Percentiles rank a stretch among this genome's conserved stretches.
Evolutionary conservation across 108 stramenopile species (phyloP).

Genomic region (Skeletonema potamos): DNA sequence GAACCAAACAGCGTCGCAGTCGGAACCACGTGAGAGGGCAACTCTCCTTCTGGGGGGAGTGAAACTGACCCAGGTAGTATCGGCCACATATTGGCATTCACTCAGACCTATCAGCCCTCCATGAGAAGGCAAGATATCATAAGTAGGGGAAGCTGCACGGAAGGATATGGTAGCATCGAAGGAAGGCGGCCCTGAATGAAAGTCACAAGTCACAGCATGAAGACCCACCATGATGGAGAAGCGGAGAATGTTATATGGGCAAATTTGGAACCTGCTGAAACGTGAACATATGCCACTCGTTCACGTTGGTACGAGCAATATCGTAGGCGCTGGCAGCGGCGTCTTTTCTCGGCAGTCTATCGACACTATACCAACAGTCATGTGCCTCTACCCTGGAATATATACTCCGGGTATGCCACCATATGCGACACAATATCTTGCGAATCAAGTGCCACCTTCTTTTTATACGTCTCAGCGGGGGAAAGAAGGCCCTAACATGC

Average conservation of each 20-base stretch:
- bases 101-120: too few species aligned
- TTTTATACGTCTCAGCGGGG: not conserved
- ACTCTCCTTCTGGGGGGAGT: too few species aligned
- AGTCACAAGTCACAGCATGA: too few species aligned
- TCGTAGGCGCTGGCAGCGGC: slow-evolving; percentile 8
- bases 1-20: too few species aligned
- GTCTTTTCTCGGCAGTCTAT: slow-evolving; percentile 7
- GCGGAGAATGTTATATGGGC: not conserved
- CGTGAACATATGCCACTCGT: slow-evolving; percentile 7
- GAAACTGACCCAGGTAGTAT: too few species aligned
- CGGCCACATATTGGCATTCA: too few species aligned
- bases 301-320: not conserved
- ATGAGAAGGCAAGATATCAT: too few species aligned
- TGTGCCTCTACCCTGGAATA: slow-evolving; percentile 54
- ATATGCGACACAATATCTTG: slow-evolving; percentile 11
- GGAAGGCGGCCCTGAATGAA: too few species aligned
- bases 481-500: not conserved
- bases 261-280: slow-evolving; percentile 7
- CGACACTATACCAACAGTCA: slow-evolving; percentile 3
- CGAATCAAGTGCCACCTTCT: slow-evolving; percentile 23
- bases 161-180: too few species aligned
- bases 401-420: slow-evolving; percentile 42
- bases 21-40: too few species aligned
- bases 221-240: not conserved
- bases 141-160: too few species aligned